phyloP scores from a whole-genome alignment of 345 rosid genomes.

The Corymbia maculata region DNA sequence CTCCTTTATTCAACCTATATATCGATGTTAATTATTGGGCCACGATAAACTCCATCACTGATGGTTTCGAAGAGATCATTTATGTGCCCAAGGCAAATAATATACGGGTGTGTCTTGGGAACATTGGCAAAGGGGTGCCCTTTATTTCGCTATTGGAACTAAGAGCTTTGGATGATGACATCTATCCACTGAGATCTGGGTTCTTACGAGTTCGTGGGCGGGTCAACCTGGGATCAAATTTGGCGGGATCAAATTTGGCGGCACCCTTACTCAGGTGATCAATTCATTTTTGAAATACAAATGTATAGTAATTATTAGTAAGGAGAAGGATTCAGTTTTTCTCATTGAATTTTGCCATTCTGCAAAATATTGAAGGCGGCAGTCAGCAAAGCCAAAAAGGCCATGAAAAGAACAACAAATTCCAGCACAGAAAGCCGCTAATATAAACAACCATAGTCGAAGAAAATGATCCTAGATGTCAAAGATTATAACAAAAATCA shows the following conservation, averaged over 20 bases:
- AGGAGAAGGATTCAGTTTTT: neutral
- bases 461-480: neutral
- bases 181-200: neutral
- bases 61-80: constrained; percentile 13
- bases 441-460: neutral
- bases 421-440: neutral
- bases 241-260: neutral
- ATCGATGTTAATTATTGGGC: constrained; percentile 40
- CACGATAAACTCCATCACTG: neutral
- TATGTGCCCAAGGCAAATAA: constrained; percentile 5
- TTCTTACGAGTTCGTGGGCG: accelerated
- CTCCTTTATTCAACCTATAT: constrained; percentile 32
- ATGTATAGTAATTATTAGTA: too few species aligned
- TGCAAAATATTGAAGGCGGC: neutral
- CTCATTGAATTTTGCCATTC: neutral
- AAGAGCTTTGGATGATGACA: neutral
- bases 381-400: neutral
- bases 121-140: constrained; percentile 39
- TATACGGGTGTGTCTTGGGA: constrained; percentile 33
- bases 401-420: neutral
- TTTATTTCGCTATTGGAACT: constrained; percentile 46
- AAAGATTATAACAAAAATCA: neutral
- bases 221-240: neutral
- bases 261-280: neutral
- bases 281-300: too few species aligned